Evolutionary conservation across 352 stramenopile species (phyloP), one percentile per base, ranked within the genome.

Genomic region (Pythium insidiosum): DNA sequence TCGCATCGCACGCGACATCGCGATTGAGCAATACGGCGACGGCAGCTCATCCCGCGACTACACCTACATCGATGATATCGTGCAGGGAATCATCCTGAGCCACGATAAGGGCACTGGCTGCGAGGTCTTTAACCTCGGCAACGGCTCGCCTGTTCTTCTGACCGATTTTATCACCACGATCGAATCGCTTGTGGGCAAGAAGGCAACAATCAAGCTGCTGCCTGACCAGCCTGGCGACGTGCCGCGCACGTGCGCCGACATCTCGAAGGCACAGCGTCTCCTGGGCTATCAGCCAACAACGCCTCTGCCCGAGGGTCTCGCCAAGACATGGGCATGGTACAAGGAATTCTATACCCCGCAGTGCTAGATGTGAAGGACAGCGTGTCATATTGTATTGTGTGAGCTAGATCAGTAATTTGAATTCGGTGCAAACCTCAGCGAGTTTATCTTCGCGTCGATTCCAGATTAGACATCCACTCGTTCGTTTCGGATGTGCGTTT

Each of bases 41-140:
- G 95, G 95, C 25, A 90, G 68, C 7, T 97, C 89, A 7, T 92
- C 67, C 39, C 70, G 95, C 31, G 96, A 99, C 64, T 99, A 98
- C 73, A 99, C 96, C 7, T 99, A 98, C 66, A 97, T 99, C 44
- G 84, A 84, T 39, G 95, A 99, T 61, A 98, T 99, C 53, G 95
- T 98, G 13, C 88, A 98, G 58, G 95, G 96, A 20, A 79, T 99
- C 20, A 9, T 91, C 38, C 53, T 88, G 50, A 82, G 68, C 48
- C 63, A 84, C 21, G 75, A 91, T 55, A 80, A 64, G 28, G 73
- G 50, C 5, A 45, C 43, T 5, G 80, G 89, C n/a, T 98, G 95
- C 61, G 70, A 98, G 66, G 80, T 98, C n/a, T 98, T 98, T 58
- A 99, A 99, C 61, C 61, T 99, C 2, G 96, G 96, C 20, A 95